Evolutionary conservation across 2,329 filamentous ascomycete genomes (phyloP), one percentile per base, ranked within the genome.

Genomic region (Atkinsonella texensis): DNA sequence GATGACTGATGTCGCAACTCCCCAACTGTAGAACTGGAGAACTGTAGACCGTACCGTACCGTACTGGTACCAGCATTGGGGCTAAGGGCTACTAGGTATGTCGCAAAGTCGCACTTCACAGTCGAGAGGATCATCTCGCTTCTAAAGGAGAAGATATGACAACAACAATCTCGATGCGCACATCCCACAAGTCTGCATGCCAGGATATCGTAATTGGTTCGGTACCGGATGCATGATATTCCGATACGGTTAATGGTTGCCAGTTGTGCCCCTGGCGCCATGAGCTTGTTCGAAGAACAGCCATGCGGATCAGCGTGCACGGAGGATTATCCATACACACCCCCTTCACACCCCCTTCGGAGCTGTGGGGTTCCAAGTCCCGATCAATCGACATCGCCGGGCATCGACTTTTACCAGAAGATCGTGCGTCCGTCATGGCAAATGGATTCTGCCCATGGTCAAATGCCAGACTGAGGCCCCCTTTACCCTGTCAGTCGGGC

Each of bases 101-200:
- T n/a, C 18, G 17, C 18, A 31, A 35, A 13, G 41, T 50, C 31
- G 41, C 46, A 8, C n/a, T 20, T 48, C n/a, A n/a, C n/a, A 35
- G 7, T 35, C 31, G 52, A 23, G 33, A 32, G 9, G 33, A 35
- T 46, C 31, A 12, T 23, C n/a, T 13, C 28, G 20, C 10, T 35
- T 46, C 44, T 4, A 23, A 23, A 23, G n/a, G n/a, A 23, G 3
- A 23, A 9, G 20, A 46, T 46, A 18, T 13, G 17, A n/a, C n/a
- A n/a, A 31, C 17, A 9, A 48, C 46, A 40, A 55, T 53, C 54
- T 53, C 52, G 54, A 55, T 55, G 32, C 18, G 28, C n/a, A n/a
- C 47, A 41, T 33, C 33, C 51, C 49, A 41, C 32, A 44, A 28
- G 33, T 17, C n/a, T 23, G 44, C 6, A 23, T 10, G 18, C 41